Conservation (phyloP, 148 eudicot genomes). For the Polygonum aviculare region DNA sequence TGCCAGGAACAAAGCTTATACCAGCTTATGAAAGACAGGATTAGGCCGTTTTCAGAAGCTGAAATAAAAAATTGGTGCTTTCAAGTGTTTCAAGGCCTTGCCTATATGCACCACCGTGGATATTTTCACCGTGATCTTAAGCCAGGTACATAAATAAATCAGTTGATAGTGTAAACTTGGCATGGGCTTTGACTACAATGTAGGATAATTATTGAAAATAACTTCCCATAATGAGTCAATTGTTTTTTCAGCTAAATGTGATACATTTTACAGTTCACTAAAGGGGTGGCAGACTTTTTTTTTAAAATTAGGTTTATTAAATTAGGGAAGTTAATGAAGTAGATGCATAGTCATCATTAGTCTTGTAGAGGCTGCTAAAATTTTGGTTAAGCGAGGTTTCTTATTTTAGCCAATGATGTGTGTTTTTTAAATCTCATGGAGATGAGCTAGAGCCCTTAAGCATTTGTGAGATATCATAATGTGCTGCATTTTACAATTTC, state of each 20-base stretch:
- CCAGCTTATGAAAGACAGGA: slow-evolving; percentile 74
- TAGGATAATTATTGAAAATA: background rate
- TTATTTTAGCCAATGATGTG: background rate
- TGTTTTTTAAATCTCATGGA: background rate
- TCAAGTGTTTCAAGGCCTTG: slow-evolving; percentile 97
- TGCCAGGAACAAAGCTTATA: slow-evolving; percentile 71
- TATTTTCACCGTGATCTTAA: slow-evolving; percentile 96
- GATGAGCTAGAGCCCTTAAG: background rate
- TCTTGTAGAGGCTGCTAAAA: too few species aligned
- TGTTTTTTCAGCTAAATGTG: background rate
- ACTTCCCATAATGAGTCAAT: background rate
- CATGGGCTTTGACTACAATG: background rate
- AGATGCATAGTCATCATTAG: background rate
- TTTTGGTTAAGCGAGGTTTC: background rate
- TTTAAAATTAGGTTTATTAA: background rate
- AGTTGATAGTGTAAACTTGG: background rate
- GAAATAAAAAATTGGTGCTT: slow-evolving; percentile 92
- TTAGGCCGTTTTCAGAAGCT: slow-evolving; percentile 57
- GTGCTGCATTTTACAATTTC: too few species aligned
- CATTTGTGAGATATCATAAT: background rate
- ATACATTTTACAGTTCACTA: background rate
- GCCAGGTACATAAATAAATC: slow-evolving; percentile 40
- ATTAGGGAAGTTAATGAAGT: background rate
- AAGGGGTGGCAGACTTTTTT: background rate
- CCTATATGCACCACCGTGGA: slow-evolving; percentile 91